Evolutionary conservation across 2,329 filamentous ascomycete genomes (phyloP).

Genomic region (Hypomyces rosellus): DNA sequence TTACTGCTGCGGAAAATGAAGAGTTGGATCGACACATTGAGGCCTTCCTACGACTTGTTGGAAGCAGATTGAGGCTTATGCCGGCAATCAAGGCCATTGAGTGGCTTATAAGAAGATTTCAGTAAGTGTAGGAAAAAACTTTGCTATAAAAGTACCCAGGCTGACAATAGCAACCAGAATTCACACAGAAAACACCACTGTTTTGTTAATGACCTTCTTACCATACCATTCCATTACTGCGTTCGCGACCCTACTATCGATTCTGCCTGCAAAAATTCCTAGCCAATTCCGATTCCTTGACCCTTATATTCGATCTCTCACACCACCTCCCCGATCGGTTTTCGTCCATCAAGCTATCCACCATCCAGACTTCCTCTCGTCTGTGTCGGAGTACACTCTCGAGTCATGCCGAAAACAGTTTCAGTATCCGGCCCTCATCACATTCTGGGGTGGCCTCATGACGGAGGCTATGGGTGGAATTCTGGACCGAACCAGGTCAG

Average conservation of each 20-base stretch:
- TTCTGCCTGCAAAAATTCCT: conserved; percentile 71
- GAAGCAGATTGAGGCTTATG: conserved; percentile 70
- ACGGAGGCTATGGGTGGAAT: conserved; percentile 81
- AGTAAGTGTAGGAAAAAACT: conserved; percentile 40
- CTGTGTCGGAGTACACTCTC: conserved; percentile 73
- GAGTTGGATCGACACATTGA: conserved; percentile 74
- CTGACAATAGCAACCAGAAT: conserved; percentile 47
- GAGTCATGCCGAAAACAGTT: conserved; percentile 64
- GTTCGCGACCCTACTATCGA: conserved; percentile 80
- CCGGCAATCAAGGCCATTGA: conserved; percentile 88
- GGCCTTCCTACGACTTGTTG: conserved; percentile 74
- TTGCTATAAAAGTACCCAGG: not conserved
- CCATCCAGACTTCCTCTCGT: conserved; percentile 67
- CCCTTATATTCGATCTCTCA: conserved; percentile 75
- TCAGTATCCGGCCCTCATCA: conserved; percentile 70
- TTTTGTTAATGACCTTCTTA: conserved; percentile 76
- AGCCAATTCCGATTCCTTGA: conserved; percentile 74
- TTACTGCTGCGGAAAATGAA: conserved; percentile 74
- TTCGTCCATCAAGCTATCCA: conserved; percentile 79
- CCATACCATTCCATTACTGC: conserved; percentile 84
- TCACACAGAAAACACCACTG: conserved; percentile 82
- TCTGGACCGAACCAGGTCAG: conserved; percentile 70
- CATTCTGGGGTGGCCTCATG: conserved; percentile 86
- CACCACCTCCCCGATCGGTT: conserved; percentile 69
- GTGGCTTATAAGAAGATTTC: conserved; percentile 88